Percentiles rank a stretch among this genome's conserved stretches.
Conservation (phyloP, 495 filamentous ascomycete species). For the Neurospora cerealis region DNA sequence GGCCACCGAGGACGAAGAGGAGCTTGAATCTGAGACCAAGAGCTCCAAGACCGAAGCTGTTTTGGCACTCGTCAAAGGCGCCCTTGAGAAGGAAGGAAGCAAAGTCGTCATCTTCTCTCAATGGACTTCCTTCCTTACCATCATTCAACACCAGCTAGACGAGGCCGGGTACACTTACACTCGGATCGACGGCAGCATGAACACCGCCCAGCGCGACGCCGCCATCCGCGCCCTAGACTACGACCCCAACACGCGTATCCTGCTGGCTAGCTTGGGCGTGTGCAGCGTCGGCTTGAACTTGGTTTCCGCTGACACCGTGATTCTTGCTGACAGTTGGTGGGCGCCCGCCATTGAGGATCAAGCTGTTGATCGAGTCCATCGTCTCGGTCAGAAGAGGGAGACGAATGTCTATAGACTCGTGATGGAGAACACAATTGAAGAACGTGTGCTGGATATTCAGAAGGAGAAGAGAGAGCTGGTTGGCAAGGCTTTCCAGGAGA, state of each 20-base stretch:
- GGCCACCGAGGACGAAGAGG: constrained; percentile 27
- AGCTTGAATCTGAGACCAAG: constrained; percentile 51
- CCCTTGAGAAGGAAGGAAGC: constrained; percentile 52
- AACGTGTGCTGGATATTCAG: constrained; percentile 74
- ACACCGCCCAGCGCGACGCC: constrained; percentile 52
- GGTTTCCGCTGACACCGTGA: constrained; percentile 77
- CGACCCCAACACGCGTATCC: constrained; percentile 60
- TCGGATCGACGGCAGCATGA: constrained; percentile 81
- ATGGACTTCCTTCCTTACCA: constrained; percentile 82
- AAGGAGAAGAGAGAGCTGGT: constrained; percentile 72
- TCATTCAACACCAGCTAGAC: constrained; percentile 62
- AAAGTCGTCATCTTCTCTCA: constrained; percentile 91
- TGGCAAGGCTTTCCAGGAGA: constrained; percentile 63
- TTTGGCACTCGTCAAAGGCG: constrained; percentile 65
- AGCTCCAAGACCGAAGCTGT: constrained; percentile 82
- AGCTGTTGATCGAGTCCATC: constrained; percentile 82
- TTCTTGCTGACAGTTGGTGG: constrained; percentile 83
- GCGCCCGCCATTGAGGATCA: constrained; percentile 91
- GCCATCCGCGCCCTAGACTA: constrained; percentile 56
- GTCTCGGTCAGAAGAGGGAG: constrained; percentile 71
- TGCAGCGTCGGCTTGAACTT: constrained; percentile 86
- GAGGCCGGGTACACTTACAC: constrained; percentile 52
- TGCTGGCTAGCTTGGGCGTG: constrained; percentile 75
- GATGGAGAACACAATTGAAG: constrained; percentile 79
- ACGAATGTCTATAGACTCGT: constrained; percentile 75